Evolutionary conservation across 108 stramenopile genomes (phyloP), one percentile per base, ranked within the genome.

Genomic region (Skeletonema tropicum): DNA sequence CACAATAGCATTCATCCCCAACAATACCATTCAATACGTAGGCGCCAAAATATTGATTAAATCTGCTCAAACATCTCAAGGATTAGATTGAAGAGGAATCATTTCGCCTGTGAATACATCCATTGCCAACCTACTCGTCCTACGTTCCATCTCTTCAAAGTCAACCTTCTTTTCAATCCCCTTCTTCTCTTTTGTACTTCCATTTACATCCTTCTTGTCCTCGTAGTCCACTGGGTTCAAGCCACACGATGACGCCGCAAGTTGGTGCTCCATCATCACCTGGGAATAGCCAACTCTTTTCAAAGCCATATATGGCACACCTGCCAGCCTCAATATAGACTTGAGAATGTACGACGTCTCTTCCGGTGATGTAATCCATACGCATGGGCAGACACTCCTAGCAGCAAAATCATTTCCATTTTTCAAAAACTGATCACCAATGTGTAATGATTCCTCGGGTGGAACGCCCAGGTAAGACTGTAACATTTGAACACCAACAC

Each of bases 331-430:
- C 46, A 97, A 73, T 48, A 97, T 92, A 15, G 84, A 80, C 79
- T 95, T 95, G 13, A 97, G 73, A 64, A 97, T 92, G 65, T 94
- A 95, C 3, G 92, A 91, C 17, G 97, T 97, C 71, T 97, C 97
- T 6, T 89, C 88, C 11, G 97, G 97, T n/a, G 66, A 75, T 6
- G 91, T 96, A 36, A 97, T 97, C 97, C 97, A 97, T 32, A 95
- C 91, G 68, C 95, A 96, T 0, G 95, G 95, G 41, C 90, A 90
- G 12, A 90, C 79, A 31, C 72, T 87, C 33, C 97, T 83, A 3
- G 95, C 95, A 4, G 97, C 97, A 65, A 83, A 91, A 65, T 97
- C 97, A 68, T 97, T 97, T 12, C 97, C 97, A 25, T 93, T 95
- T 62, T 93, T 94, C 21, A 97, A 64, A 72, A 97, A 96, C 63